Evolutionary conservation across 2,329 filamentous ascomycete genomes (phyloP).

Genomic region (Penicillium sp.): DNA sequence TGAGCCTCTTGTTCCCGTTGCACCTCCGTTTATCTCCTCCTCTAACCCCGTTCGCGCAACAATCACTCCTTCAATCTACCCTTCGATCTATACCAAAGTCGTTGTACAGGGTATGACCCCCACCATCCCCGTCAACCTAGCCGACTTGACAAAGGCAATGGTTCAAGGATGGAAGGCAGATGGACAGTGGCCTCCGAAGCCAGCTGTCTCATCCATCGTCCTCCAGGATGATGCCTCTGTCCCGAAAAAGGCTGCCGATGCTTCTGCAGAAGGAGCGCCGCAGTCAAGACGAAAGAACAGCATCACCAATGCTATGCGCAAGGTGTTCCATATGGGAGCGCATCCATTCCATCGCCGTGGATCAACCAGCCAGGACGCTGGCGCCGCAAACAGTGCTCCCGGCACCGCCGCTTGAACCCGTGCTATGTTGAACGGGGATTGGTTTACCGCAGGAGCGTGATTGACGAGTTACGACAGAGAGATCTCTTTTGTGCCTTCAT

Average conservation of each 20-base stretch:
- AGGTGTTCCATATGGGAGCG: slow-evolving; percentile 44
- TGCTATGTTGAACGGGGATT: background rate
- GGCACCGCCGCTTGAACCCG: slow-evolving; percentile 10
- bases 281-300: slow-evolving; percentile 37
- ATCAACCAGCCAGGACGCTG: slow-evolving; percentile 29
- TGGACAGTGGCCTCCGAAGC: slow-evolving; percentile 84
- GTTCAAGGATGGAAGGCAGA: slow-evolving; percentile 92
- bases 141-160: slow-evolving; percentile 76
- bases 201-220: slow-evolving; percentile 41
- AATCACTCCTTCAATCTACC: slow-evolving; percentile 74
- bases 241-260: slow-evolving; percentile 22
- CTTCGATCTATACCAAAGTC: slow-evolving; percentile 87
- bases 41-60: slow-evolving; percentile 76
- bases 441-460: background rate
- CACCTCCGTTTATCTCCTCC: slow-evolving; percentile 71
- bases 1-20: slow-evolving; percentile 71
- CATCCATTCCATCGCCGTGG: slow-evolving; percentile 46
- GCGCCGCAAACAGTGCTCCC: slow-evolving; percentile 7
- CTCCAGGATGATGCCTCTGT: slow-evolving; percentile 36
- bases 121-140: slow-evolving; percentile 83
- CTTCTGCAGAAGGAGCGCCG: slow-evolving; percentile 18
- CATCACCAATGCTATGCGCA: slow-evolving; percentile 47
- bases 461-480: slow-evolving; percentile 8
- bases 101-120: slow-evolving; percentile 79
- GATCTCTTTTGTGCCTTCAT: background rate